Evolutionary conservation across 257 asterid genomes (phyloP), one percentile per base, ranked within the genome.

Genomic region (Nicotiana benthamiana): DNA sequence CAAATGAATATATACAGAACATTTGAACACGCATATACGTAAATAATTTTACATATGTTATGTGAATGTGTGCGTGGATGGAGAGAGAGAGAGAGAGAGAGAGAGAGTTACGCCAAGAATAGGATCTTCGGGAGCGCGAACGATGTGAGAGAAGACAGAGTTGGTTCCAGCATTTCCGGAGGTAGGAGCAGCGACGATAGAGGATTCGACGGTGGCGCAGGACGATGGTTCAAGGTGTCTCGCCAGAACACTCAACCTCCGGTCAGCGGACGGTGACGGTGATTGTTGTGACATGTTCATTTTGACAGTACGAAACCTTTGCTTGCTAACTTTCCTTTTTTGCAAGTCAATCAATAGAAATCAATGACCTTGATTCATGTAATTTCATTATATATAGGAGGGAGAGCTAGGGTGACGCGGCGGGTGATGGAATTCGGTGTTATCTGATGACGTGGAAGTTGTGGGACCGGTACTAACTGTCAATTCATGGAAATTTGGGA

Each of bases 51-150:
- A n/a, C n/a, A 40, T 40, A 40, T 40, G 46, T 40, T 8, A 40
- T 40, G 46, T 40, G 46, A 20, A n/a, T 18, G 59, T 52, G 18
- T 53, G 27, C 30, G 17, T n/a, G 15, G 1, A 30, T 40, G 11
- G 16, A 27, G 15, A 62, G 9, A 32, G 3, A 61, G 27, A 60
- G 4, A 64, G 12, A 81, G 68, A 84, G 75, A 65, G 68, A 70
- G 34, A 22, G 56, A 30, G 43, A 34, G 53, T 78, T 93, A 93
- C 98, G 80, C 98, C 99, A 85, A 96, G 99, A 85, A 96, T 96
- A 18, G 98, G 94, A 92, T 96, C 99, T 84, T 96, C 98, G 8
- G 99, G 97, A 7, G 89, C 99, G 77, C 85, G 96, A 87, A 87
- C 92, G 82, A 94, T 81, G 75, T 93, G 94, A 81, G 87, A 80